A percentile compares a stretch with the other conserved stretches of the same genome.
Conservation (phyloP, 768 basidiomycete genomes). For the Serpula lacrymans region DNA sequence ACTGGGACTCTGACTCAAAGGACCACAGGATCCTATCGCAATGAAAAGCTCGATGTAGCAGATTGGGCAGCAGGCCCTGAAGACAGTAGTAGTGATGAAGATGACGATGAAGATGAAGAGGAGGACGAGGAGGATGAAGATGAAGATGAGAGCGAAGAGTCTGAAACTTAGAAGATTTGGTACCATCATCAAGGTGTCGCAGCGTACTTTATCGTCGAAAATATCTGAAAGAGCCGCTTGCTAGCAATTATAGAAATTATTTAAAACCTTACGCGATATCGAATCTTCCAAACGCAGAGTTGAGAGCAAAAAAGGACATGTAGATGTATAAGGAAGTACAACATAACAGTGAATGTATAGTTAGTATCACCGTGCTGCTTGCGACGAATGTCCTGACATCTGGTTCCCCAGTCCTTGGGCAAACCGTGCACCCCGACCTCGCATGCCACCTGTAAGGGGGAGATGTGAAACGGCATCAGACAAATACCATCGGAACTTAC, state of each 20-base stretch:
- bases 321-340: too few relatives aligned
- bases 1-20: background rate
- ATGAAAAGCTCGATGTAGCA: constrained; percentile 54
- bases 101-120: constrained; percentile 18
- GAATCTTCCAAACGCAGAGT: too few relatives aligned
- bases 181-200: too few relatives aligned
- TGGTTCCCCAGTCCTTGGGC: constrained; percentile 81
- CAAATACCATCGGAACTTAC: constrained; percentile 36
- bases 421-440: constrained; percentile 78
- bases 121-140: constrained; percentile 14
- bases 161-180: too few relatives aligned
- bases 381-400: constrained; percentile 45
- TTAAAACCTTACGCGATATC: too few relatives aligned
- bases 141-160: constrained; percentile 13
- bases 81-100: constrained; percentile 13
- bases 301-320: constrained; percentile 5
- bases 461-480: background rate
- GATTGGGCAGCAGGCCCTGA: constrained; percentile 46
- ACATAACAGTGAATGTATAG: too few relatives aligned
- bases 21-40: constrained; percentile 47
- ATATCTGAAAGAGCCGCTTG: too few relatives aligned
- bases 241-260: too few relatives aligned
- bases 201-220: too few relatives aligned
- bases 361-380: constrained; percentile 17
- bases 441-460: constrained; percentile 47